Percentiles rank a stretch among this genome's conserved stretches.
These are phyloP conservation scores for Floccularia luteovirens DNA, from an alignment of 768 basidiomycete species.

Conservation along the genomic window DNA sequence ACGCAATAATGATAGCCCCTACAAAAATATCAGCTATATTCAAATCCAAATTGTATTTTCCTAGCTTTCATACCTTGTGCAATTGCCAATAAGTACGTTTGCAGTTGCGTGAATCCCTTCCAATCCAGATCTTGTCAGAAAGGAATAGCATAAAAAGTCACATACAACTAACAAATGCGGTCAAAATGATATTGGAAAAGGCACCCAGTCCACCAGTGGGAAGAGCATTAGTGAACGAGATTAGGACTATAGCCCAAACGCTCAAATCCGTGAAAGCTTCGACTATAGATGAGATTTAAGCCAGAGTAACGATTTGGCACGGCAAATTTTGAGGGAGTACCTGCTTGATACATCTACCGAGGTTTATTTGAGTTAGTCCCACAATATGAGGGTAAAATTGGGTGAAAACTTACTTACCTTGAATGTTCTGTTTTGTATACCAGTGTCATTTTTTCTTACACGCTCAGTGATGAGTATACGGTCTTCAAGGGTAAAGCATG, in stretches of 20 bases:
- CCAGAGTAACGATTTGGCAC: neutral
- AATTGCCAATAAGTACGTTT: conserved; percentile 46
- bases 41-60: too few species aligned
- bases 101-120: conserved; percentile 37
- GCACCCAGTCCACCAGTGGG: conserved; percentile 41
- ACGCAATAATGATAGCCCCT: conserved; percentile 32
- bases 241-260: conserved; percentile 36
- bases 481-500: conserved; percentile 39
- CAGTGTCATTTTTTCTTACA: conserved; percentile 43
- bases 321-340: conserved; percentile 10
- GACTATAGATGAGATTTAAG: conserved; percentile 10
- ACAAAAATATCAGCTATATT: too few species aligned
- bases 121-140: conserved; percentile 1
- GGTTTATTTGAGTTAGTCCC: neutral
- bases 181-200: conserved; percentile 46
- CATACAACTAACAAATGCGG: conserved; percentile 26
- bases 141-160: neutral
- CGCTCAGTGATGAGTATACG: conserved; percentile 41
- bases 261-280: conserved; percentile 39
- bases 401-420: conserved; percentile 20
- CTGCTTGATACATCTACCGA: conserved; percentile 21
- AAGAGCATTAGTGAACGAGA: conserved; percentile 40
- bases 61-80: conserved; percentile 22
- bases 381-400: neutral
- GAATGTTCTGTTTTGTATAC: conserved; percentile 43